Evolutionary conservation across 2,329 filamentous ascomycete genomes (phyloP).

Genomic region (Aspergillus jensenii): DNA sequence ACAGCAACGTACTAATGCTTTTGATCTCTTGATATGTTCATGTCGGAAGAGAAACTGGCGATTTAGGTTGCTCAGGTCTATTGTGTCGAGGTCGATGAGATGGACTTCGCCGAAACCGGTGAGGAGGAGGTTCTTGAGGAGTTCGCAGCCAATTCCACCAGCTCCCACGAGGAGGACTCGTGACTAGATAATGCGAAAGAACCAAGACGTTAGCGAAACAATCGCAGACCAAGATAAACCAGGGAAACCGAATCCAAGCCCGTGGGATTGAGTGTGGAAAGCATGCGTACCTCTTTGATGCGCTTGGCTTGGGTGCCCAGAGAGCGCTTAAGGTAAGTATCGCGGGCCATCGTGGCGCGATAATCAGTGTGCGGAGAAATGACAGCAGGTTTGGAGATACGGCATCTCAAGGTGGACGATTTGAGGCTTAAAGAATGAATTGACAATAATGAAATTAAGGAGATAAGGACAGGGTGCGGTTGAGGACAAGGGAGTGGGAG

Average conservation of each 20-base stretch:
- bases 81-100: conserved; percentile 95
- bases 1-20: conserved; percentile 70
- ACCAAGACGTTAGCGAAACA: conserved; percentile 11
- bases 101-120: conserved; percentile 91
- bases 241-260: background rate
- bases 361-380: conserved; percentile 1
- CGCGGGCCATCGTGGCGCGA: conserved; percentile 37
- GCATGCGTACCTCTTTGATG: conserved; percentile 40
- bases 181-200: conserved; percentile 56
- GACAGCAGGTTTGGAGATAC: conserved; percentile 4
- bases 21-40: conserved; percentile 97
- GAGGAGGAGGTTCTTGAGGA: conserved; percentile 93
- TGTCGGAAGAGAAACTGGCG: conserved; percentile 95
- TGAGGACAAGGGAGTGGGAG: conserved; percentile 3
- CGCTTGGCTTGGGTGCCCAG: conserved; percentile 41
- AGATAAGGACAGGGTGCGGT: conserved; percentile 7
- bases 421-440: background rate
- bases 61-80: conserved; percentile 96
- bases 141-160: conserved; percentile 94
- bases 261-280: conserved; percentile 1
- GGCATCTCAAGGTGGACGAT: conserved; percentile 14
- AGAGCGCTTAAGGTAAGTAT: conserved; percentile 44
- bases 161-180: conserved; percentile 92
- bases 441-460: background rate
- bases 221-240: background rate